A percentile compares a stretch with the other conserved stretches of the same genome.
Conservation (phyloP, 1,284 basidiomycete genomes). For the Caloboletus firmus region DNA sequence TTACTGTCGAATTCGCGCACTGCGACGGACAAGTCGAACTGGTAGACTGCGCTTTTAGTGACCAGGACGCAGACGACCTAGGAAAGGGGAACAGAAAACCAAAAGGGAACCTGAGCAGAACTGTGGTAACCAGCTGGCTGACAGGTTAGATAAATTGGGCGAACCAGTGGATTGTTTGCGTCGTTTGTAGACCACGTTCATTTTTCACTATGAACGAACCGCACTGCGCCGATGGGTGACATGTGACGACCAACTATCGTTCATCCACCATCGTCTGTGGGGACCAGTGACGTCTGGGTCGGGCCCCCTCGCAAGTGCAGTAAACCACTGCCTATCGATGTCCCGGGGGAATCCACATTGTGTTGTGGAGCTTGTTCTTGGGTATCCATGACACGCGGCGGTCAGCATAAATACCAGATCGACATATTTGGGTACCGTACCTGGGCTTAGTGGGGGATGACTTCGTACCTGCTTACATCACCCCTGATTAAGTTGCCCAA, state of each 20-base stretch:
- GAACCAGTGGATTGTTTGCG: constrained; percentile 13
- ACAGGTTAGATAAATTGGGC: constrained; percentile 12
- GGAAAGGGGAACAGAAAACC: constrained; percentile 11
- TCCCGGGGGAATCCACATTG: neutral
- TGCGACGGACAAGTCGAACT: constrained; percentile 8
- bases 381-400: constrained; percentile 4
- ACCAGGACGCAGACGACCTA: constrained; percentile 5
- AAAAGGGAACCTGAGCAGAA: constrained; percentile 13
- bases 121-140: constrained; percentile 6
- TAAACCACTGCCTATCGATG: neutral
- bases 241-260: constrained; percentile 1
- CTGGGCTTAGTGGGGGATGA: constrained; percentile 9
- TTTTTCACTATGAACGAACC: constrained; percentile 7
- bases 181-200: constrained; percentile 7
- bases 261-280: neutral
- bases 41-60: neutral
- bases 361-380: neutral
- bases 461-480: constrained; percentile 17
- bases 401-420: constrained; percentile 1
- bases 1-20: constrained; percentile 4
- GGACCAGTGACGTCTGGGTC: neutral
- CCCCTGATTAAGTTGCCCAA: constrained; percentile 7
- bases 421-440: constrained; percentile 12
- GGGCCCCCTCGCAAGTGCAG: neutral
- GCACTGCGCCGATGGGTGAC: constrained; percentile 1